Conservation (phyloP, 768 basidiomycete species). For the Mycena chlorophos region DNA sequence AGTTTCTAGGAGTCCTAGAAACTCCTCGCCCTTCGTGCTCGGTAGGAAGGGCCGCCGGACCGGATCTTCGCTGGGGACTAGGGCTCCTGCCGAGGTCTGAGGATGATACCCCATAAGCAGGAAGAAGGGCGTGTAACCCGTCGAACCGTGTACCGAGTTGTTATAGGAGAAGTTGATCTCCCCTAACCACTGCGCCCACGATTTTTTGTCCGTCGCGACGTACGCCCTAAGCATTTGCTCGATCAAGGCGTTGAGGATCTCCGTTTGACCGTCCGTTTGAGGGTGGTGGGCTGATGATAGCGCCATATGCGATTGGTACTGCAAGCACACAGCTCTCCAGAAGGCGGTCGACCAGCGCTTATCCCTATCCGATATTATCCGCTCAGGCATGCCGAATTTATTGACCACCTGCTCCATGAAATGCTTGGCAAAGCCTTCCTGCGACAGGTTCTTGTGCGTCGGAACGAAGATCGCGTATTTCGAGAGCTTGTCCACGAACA, state of each 20-base stretch:
- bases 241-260: constrained; percentile 30
- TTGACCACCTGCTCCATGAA: constrained; percentile 1
- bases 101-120: constrained; percentile 31
- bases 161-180: constrained; percentile 33
- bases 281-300: constrained; percentile 36
- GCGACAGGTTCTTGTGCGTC: background rate
- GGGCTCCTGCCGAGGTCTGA: background rate
- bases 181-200: constrained; percentile 29
- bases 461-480: constrained; percentile 37
- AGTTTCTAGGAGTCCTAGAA: background rate
- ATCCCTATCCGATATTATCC: constrained; percentile 9
- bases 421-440: constrained; percentile 1
- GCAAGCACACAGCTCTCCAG: constrained; percentile 12
- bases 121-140: constrained; percentile 26
- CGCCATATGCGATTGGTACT: background rate
- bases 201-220: too few relatives aligned
- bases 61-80: background rate
- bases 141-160: constrained; percentile 25
- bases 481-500: constrained; percentile 33
- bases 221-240: too few relatives aligned
- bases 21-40: constrained; percentile 4
- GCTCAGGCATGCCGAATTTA: constrained; percentile 5
- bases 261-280: too few relatives aligned
- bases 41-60: constrained; percentile 2
- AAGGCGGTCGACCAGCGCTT: constrained; percentile 16